Evolutionary conservation across 2,329 filamentous ascomycete genomes (phyloP), one percentile per base, ranked within the genome.

Genomic region (Zarea fungicola): DNA sequence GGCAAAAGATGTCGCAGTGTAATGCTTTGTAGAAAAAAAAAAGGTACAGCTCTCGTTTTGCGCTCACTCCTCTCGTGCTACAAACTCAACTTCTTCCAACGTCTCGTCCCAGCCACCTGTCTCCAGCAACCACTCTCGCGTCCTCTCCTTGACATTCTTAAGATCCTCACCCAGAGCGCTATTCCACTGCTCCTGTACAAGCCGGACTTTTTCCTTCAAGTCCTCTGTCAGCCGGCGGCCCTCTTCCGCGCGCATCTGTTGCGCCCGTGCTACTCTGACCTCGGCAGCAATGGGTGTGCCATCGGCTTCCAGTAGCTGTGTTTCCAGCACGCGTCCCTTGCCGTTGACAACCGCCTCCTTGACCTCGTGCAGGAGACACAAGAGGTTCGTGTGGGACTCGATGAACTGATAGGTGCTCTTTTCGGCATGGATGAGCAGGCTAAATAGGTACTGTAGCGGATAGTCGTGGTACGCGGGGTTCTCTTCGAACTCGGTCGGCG

Each of bases 381-480:
- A 75, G 28, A 96, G 73, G 61, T 96, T 96, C 25, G 83, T 92
- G 71, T 97, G 92, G 6, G 84, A 87, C 71, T 97, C 93, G 60
- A 97, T 96, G 68, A 96, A 97, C 65, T 97, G 93, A 61, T 96
- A 95, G 8, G 89, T 92, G 58, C 86, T 91, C 71, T 93, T 95
- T 64, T 95, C 89, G 0, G 90, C 86, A 60, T 97, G 92, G 6
- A 84, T 79, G 8, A 99, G 75, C 21, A 97, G 72, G 40, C 83
- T 86, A 65, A 90, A 93, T 0, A 99, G 77, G 64, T 99, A 97
- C 67, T 96, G 89, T 62, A 96, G 69, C 10, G 93, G 93, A 61
- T 89, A 88, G 1, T 81, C 72, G 55, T 80, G 77, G 64, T 96
- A 97, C 16, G 77, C 76, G 1, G 90, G 89, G 59, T 92, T 97